These are phyloP conservation scores for Paecilomyces dactylethromorphus DNA, from an alignment of 2,329 filamentous ascomycete genomes.

Conservation along the genomic window DNA sequence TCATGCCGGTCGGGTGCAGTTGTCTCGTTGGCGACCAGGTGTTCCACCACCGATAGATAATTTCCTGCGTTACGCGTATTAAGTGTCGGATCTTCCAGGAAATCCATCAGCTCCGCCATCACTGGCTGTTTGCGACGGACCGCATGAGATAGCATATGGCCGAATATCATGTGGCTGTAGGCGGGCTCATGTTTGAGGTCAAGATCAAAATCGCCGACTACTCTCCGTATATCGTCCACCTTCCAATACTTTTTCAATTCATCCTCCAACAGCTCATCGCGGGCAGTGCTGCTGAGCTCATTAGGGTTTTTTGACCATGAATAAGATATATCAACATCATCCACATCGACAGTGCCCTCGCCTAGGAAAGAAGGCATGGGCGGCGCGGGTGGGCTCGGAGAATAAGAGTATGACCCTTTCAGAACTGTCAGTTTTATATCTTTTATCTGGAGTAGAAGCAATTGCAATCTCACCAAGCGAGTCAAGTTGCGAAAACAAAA, in stretches of 20 bases:
- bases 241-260: conserved; percentile 13
- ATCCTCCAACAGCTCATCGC: conserved; percentile 9
- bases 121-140: conserved; percentile 4
- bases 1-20: conserved; percentile 11
- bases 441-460: background rate
- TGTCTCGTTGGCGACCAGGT: conserved; percentile 14
- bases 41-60: conserved; percentile 22
- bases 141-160: conserved; percentile 18
- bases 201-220: conserved; percentile 20
- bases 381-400: conserved; percentile 10
- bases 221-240: conserved; percentile 21
- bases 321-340: background rate
- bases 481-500: conserved; percentile 13
- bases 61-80: conserved; percentile 31
- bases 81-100: conserved; percentile 29
- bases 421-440: background rate
- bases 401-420: conserved; percentile 14
- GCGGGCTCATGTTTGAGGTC: conserved; percentile 27
- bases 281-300: background rate
- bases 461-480: conserved; percentile 16
- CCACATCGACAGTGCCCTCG: background rate
- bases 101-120: conserved; percentile 19
- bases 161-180: conserved; percentile 29
- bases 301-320: background rate
- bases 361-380: conserved; percentile 6